Base-by-base conservation (phyloP, 345 rosid genomes). In the Moringa oleifera region DNA sequence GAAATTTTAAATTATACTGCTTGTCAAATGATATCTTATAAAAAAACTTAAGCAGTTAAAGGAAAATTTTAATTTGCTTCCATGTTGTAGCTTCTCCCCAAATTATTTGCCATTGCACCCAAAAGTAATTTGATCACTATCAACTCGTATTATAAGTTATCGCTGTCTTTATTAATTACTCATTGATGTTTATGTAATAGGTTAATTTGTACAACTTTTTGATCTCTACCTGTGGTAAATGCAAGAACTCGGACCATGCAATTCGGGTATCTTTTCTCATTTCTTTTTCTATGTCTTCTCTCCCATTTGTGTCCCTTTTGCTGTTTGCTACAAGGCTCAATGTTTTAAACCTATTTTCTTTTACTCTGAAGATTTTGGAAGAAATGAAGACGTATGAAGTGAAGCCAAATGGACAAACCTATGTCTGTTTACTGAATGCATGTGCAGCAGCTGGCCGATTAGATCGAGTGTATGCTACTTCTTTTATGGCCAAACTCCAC, bases 361-460 rank as follows among this genome's bases (percentile, higher is more conserved):
- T 72, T 68, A 21, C 12, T 53, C 69, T 54, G 61, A 71, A 94
- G 99, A 77, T 94, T 50, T 81, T 76, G 55, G 97, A 90, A 46
- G 99, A 94, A 80, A 90, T 94, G 96, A 94, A 90, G 88, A 81
- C 68, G 59, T 82, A 80, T 58, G 93, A 83, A 28, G 93, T 94
- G 73, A 88, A 94, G 83, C 96, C 99, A 47, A 90, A 82, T 72
- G 95, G 83, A 67, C 96, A 88, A 82, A 90, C 96, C 47, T 90
- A 81, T 74, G 74, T 86, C 54, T 80, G 89, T 78, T 77, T 94
- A 24, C 95, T 94, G 45, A 88, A 90, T 76, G 89, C 95, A 36
- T 94, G 88, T 65, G 99, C 99, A 20, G 90, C 82, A 36, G 85
- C 81, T 75, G 99, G 97, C 64, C 88, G 80, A 28, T 66, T 87